These are phyloP conservation scores for Tricholoma sp. DNA, from an alignment of 768 basidiomycete species.

Conservation along the genomic window DNA sequence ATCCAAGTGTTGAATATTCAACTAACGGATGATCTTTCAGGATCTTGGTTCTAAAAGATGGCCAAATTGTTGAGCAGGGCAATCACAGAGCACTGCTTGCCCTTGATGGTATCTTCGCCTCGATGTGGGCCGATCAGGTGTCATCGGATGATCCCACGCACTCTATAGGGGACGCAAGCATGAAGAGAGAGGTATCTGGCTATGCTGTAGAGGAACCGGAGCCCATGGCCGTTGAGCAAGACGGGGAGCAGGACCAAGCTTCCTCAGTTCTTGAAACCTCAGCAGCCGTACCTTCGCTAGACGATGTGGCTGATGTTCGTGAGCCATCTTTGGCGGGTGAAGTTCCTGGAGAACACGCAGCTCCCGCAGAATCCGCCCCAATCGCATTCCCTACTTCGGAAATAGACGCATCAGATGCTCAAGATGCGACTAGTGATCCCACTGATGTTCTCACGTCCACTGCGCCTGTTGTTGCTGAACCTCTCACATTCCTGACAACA, in stretches of 20 bases:
- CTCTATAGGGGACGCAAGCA: slow-evolving; percentile 16
- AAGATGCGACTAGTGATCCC: slow-evolving; percentile 10
- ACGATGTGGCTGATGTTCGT: slow-evolving; percentile 1
- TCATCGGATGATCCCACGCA: slow-evolving; percentile 55
- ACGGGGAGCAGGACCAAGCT: background rate
- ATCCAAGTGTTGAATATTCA: slow-evolving; percentile 1
- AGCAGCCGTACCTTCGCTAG: slow-evolving; percentile 4
- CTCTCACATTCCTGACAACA: slow-evolving; percentile 31
- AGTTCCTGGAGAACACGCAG: background rate
- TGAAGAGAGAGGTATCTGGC: slow-evolving; percentile 38
- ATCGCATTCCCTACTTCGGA: slow-evolving; percentile 24
- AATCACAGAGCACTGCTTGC: slow-evolving; percentile 74
- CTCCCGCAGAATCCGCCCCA: background rate
- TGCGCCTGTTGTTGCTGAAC: slow-evolving; percentile 3
- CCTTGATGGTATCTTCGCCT: slow-evolving; percentile 66
- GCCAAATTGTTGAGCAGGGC: slow-evolving; percentile 81
- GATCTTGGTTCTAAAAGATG: slow-evolving; percentile 89
- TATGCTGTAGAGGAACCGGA: slow-evolving; percentile 37
- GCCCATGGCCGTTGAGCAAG: slow-evolving; percentile 4
- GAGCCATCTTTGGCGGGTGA: background rate
- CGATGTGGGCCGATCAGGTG: slow-evolving; percentile 87
- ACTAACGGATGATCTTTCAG: slow-evolving; percentile 30
- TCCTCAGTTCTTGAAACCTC: slow-evolving; percentile 2
- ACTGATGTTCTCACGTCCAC: slow-evolving; percentile 9
- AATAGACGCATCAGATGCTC: slow-evolving; percentile 15